Conservation (phyloP, 768 basidiomycete species). For the Thelephora ganbajun region DNA sequence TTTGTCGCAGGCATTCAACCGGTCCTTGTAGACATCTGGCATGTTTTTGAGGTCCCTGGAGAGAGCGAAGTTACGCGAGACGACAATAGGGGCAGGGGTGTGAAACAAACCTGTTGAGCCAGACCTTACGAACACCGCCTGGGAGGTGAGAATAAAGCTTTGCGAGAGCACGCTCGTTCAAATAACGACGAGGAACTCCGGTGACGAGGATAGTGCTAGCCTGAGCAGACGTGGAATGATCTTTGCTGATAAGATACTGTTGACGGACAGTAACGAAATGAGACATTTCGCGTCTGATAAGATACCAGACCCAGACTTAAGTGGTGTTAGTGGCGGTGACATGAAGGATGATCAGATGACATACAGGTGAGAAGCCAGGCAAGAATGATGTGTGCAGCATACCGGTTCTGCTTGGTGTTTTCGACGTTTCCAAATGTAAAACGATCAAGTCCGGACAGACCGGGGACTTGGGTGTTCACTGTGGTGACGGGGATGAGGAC, state of each 20-base stretch:
- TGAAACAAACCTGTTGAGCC: conserved; percentile 68
- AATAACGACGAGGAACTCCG: conserved; percentile 69
- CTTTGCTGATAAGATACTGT: conserved; percentile 59
- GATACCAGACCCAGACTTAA: conserved; percentile 75
- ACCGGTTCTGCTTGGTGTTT: conserved; percentile 34
- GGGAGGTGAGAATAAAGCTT: conserved; percentile 73
- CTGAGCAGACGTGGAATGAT: conserved; percentile 66
- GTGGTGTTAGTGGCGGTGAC: neutral
- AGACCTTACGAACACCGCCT: conserved; percentile 81
- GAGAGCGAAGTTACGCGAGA: neutral
- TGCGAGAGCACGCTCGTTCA: conserved; percentile 53
- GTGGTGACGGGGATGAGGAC: conserved; percentile 68
- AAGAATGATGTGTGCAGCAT: conserved; percentile 66
- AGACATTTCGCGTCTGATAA: conserved; percentile 66
- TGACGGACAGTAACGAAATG: conserved; percentile 76
- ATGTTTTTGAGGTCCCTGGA: conserved; percentile 72
- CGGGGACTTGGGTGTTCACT: conserved; percentile 31
- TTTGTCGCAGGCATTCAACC: conserved; percentile 56
- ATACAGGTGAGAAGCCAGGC: conserved; percentile 68
- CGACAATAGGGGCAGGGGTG: neutral
- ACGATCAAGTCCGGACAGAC: conserved; percentile 42
- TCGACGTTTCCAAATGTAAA: conserved; percentile 78
- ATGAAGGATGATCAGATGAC: conserved; percentile 12
- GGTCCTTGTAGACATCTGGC: conserved; percentile 69
- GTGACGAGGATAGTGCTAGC: conserved; percentile 87